Evolutionary conservation across 1,284 basidiomycete genomes (phyloP), one percentile per base, ranked within the genome.

Genomic region (Coniferiporia sulphurascens): DNA sequence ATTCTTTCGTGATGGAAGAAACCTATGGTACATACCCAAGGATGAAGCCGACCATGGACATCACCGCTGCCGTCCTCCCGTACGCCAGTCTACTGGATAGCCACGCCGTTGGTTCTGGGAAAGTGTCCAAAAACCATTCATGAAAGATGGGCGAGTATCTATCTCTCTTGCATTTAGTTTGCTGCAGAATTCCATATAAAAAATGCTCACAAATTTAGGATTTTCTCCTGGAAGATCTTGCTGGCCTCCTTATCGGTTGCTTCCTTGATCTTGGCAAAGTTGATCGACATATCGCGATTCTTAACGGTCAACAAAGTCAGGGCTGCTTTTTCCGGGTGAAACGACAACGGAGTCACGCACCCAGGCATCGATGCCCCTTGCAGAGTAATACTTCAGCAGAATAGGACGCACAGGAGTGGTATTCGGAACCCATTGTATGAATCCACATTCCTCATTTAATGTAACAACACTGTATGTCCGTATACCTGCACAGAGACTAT

Each of bases 21-120:
- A 35, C 9, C 3, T 17, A 17, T 46, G 50, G n/a, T 7, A 71
- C 84, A 62, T 63, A 95, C 92, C 96, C 97, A 8, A 99, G 78
- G 38, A 99, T 96, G 66, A 93, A 97, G 19, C 97, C 97, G 27
- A 99, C 93, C 90, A 99, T 99, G 3, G 93, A 97, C 91, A 98
- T 99, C 52, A 99, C 97, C 0, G 97, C 97, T 0, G 90, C 83
- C 0, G 97, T 98, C 48, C 96, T 82, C 13, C 85, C 88, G 70
- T 96, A 99, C 2, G 87, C 82, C 62, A 93, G 76, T 27, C 97
- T 86, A 69, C 91, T 92, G 2, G 89, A 84, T 34, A 99, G 80
- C 97, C 97, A 99, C 0, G 92, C 90, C 0, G 91, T 88, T 0
- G 97, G 96, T 68, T 99, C 97, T 0, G 97, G 95, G 76, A 98